A percentile compares a stretch with the other conserved stretches of the same genome.
Evolutionary conservation across 1,284 basidiomycete genomes (phyloP).

Genomic region (Caloboletus inedulis): DNA sequence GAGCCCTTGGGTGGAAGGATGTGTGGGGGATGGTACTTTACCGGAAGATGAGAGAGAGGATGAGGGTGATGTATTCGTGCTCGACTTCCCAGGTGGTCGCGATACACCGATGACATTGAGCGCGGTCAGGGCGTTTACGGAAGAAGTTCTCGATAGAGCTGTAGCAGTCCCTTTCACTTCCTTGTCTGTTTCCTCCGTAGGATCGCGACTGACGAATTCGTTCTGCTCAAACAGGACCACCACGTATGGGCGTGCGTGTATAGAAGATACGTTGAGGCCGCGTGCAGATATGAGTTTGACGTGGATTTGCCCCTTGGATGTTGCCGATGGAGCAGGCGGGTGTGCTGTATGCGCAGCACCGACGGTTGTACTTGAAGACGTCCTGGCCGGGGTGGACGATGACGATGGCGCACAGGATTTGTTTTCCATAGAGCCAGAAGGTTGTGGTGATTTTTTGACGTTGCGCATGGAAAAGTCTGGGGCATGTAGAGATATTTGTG

Average conservation of each 20-base stretch:
- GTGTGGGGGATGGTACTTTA: constrained; percentile 30
- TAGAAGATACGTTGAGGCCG: constrained; percentile 72
- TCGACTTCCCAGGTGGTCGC: constrained; percentile 36
- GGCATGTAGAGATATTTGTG: constrained; percentile 73
- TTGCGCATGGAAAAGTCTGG: constrained; percentile 73
- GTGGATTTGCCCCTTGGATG: constrained; percentile 81
- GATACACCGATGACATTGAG: constrained; percentile 68
- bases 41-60: constrained; percentile 40
- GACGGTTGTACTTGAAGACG: constrained; percentile 24
- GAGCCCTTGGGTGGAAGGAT: constrained; percentile 45
- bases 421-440: constrained; percentile 35
- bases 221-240: constrained; percentile 99
- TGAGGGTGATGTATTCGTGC: constrained; percentile 39
- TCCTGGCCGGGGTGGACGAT: constrained; percentile 41
- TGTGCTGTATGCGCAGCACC: constrained; percentile 32
- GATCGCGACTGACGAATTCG: constrained; percentile 94
- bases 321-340: constrained; percentile 35
- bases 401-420: constrained; percentile 39
- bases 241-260: constrained; percentile 82
- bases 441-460: constrained; percentile 38
- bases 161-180: constrained; percentile 80
- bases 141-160: constrained; percentile 54
- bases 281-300: constrained; percentile 95
- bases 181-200: constrained; percentile 81
- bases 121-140: constrained; percentile 61